Evolutionary conservation across 2,329 filamentous ascomycete species (phyloP).

Genomic region (Colletotrichum cordylinicola): DNA sequence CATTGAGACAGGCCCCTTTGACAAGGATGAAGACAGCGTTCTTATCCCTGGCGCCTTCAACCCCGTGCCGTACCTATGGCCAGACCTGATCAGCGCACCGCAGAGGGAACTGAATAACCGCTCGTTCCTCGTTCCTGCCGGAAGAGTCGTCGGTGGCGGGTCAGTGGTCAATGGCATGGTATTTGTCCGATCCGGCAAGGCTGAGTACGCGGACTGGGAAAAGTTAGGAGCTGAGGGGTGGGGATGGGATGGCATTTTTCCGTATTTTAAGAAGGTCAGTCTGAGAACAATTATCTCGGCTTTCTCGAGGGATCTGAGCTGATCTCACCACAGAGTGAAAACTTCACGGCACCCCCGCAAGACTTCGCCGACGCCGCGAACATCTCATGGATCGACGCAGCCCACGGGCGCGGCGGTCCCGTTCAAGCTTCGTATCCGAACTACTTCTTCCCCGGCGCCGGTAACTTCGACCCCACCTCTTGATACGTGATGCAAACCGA

Average conservation of each 20-base stretch:
- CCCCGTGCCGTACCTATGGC: slow-evolving; percentile 34
- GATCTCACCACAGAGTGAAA: slow-evolving; percentile 10
- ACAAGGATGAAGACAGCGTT: slow-evolving; percentile 30
- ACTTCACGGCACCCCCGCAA: slow-evolving; percentile 17
- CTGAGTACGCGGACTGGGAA: slow-evolving; percentile 49
- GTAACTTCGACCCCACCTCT: slow-evolving; percentile 7
- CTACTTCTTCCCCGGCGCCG: slow-evolving; percentile 34
- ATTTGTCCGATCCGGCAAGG: slow-evolving; percentile 36
- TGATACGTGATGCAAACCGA: rapidly evolving
- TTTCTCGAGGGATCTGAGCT: not conserved
- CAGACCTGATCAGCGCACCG: slow-evolving; percentile 26
- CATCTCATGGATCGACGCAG: slow-evolving; percentile 13
- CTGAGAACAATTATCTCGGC: not conserved
- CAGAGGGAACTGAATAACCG: slow-evolving; percentile 30
- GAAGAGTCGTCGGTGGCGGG: slow-evolving; percentile 41
- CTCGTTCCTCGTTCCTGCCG: slow-evolving; percentile 30
- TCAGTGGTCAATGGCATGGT: slow-evolving; percentile 44
- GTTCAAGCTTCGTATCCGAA: slow-evolving; percentile 35
- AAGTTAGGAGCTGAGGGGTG: slow-evolving; percentile 48
- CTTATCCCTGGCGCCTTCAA: slow-evolving; percentile 33
- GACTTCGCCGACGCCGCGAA: slow-evolving; percentile 17
- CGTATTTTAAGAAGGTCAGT: slow-evolving; percentile 47
- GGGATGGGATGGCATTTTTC: slow-evolving; percentile 40
- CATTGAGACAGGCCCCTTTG: slow-evolving; percentile 31
- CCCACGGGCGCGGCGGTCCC: slow-evolving; percentile 32